Conservation (phyloP, 2,329 filamentous ascomycete species). For the Diaporthe ilicicola region DNA sequence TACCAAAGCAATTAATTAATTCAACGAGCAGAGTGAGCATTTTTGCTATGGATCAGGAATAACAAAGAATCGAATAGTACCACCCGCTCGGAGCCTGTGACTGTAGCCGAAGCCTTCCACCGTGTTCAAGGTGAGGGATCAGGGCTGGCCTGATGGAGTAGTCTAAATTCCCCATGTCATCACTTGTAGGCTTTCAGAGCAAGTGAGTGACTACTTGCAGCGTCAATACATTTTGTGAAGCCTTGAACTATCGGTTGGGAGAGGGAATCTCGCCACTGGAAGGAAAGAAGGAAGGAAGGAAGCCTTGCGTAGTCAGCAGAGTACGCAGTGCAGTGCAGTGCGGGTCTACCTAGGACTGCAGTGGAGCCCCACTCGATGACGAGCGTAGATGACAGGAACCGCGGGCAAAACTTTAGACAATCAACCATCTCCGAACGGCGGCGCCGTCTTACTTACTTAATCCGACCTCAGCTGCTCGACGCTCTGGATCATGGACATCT, state of each 20-base stretch:
- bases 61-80: too few species aligned
- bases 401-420: slow-evolving; percentile 23
- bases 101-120: background rate
- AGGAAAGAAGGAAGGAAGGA: background rate
- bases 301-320: too few species aligned
- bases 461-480: slow-evolving; percentile 1
- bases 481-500: slow-evolving; percentile 1
- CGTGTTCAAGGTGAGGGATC: background rate
- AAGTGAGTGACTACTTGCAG: background rate
- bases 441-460: background rate
- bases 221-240: background rate
- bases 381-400: slow-evolving; percentile 14
- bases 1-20: too few species aligned
- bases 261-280: too few species aligned
- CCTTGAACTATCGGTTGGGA: background rate
- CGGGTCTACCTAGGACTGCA: too few species aligned
- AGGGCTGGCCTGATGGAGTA: background rate
- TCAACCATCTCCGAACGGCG: slow-evolving; percentile 6
- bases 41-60: too few species aligned
- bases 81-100: background rate
- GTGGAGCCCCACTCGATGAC: slow-evolving; percentile 23
- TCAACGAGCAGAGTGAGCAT: too few species aligned
- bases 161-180: too few species aligned
- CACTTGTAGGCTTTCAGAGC: too few species aligned
- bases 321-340: too few species aligned